phyloP scores from a whole-genome alignment of 148 eudicot species.

The Fagopyrum tataricum region DNA sequence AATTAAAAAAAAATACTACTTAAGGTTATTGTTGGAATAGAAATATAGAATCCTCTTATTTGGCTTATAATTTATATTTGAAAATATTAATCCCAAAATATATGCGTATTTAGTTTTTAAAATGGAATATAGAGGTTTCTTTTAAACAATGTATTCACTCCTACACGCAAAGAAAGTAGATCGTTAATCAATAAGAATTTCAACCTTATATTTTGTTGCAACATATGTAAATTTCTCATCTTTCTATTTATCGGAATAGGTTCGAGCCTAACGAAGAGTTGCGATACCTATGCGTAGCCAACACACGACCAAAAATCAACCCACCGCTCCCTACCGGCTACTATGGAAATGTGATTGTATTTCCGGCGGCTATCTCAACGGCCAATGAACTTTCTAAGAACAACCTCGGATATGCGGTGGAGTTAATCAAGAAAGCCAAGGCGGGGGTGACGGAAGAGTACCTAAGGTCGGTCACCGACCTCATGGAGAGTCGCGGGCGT shows the following conservation, averaged over 20 bases:
- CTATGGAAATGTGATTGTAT: slow-evolving; percentile 20
- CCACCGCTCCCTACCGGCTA: slow-evolving; percentile 15
- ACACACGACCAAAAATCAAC: slow-evolving; percentile 10
- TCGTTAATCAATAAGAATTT: too few species aligned
- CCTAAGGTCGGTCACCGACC: slow-evolving; percentile 9
- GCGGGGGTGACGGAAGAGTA: slow-evolving; percentile 18
- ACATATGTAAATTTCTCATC: not conserved
- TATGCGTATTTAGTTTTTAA: too few species aligned
- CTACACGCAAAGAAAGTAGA: too few species aligned
- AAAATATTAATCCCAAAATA: too few species aligned
- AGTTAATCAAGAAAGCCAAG: slow-evolving; percentile 20
- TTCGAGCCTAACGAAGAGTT: too few species aligned
- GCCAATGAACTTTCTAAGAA: slow-evolving; percentile 8
- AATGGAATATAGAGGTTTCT: too few species aligned
- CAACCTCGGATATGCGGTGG: slow-evolving; percentile 20
- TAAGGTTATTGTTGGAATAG: too few species aligned
- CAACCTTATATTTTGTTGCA: not conserved
- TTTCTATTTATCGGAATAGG: too few species aligned
- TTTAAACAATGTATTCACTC: too few species aligned
- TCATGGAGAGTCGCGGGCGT: slow-evolving; percentile 4
- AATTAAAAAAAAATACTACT: too few species aligned
- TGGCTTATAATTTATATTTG: too few species aligned
- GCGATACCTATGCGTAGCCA: not conserved
- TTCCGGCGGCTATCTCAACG: slow-evolving; percentile 10
- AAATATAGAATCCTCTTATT: too few species aligned